phyloP scores from a whole-genome alignment of 2,329 filamentous ascomycete species.

The Rhynchosporium secalis region DNA sequence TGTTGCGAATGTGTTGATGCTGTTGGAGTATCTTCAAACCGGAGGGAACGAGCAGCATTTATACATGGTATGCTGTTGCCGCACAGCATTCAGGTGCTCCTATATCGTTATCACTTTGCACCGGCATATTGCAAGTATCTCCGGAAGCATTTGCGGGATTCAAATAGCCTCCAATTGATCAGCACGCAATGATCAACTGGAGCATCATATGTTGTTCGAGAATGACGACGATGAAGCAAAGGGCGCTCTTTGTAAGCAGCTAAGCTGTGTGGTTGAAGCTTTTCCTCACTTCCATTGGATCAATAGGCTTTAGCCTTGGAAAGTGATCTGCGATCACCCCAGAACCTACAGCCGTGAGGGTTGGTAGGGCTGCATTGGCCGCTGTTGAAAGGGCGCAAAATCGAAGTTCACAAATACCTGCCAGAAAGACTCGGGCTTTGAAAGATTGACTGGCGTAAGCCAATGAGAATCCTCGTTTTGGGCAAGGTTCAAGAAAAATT shows the following conservation, averaged over 20 bases:
- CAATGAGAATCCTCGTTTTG: background rate
- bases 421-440: conserved; percentile 7
- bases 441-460: background rate
- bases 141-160: background rate
- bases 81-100: background rate
- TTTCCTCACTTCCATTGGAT: background rate
- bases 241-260: conserved; percentile 5
- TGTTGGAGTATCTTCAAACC: background rate
- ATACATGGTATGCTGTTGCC: background rate
- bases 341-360: background rate
- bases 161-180: background rate
- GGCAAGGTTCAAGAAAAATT: background rate
- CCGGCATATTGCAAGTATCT: background rate
- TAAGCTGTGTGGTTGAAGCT: background rate
- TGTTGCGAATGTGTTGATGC: background rate
- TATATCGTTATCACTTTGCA: background rate
- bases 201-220: background rate
- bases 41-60: background rate
- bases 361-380: conserved; percentile 5
- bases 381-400: conserved; percentile 1
- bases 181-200: background rate
- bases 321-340: conserved; percentile 2
- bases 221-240: background rate
- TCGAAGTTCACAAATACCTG: conserved; percentile 4
- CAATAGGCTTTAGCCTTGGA: background rate